Evolutionary conservation across 805 yeast genomes (phyloP), one percentile per base, ranked within the genome.

Genomic region (Saccharomycopsis amapae): DNA sequence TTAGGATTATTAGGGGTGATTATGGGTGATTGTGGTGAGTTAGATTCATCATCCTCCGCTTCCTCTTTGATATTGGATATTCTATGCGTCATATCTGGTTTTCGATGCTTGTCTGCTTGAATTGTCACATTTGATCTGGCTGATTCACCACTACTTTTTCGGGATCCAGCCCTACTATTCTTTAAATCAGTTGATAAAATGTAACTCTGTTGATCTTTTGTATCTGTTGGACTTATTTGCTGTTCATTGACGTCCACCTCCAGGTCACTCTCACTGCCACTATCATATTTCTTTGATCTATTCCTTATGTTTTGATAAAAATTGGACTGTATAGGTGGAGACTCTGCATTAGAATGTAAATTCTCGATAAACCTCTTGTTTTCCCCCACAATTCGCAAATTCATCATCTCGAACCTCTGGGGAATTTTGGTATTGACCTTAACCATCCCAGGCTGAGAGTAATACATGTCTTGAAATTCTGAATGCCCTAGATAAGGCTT

Each of bases 271-370:
- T 44, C 47, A 32, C 23, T 12, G 39, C 7, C 35, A 19, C 23
- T 43, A 6, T 23, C 38, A 15, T 42, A 42, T 28, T 35, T 42
- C 19, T 35, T 42, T 9, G 40, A 24, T 7, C 31, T 23, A 22
- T 40, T 31, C 23, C 15, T 28, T 18, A 22, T 36, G 12, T 46
- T 33, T 30, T 34, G 24, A 30, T 42, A 49, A 34, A 49, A 46
- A 33, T 49, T 47, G 9, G 50, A 33, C 36, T 49, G 53, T 10
- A 49, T 49, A 4, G 48, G 50, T 2, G 53, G 53, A 7, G 50
- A 46, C 22, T 49, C 50, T 5, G 53, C 46, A 18, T 39, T 30
- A 10, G 34, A n/a, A 17, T 28, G 17, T 24, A 49, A 28, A 6
- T 42, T 46, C 1, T 49, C 50, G 17, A 46, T 38, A 17, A 23